Evolutionary conservation across 1,139 yeast species (phyloP).

Genomic region (Hemisphaericaspora lyxosophila): DNA sequence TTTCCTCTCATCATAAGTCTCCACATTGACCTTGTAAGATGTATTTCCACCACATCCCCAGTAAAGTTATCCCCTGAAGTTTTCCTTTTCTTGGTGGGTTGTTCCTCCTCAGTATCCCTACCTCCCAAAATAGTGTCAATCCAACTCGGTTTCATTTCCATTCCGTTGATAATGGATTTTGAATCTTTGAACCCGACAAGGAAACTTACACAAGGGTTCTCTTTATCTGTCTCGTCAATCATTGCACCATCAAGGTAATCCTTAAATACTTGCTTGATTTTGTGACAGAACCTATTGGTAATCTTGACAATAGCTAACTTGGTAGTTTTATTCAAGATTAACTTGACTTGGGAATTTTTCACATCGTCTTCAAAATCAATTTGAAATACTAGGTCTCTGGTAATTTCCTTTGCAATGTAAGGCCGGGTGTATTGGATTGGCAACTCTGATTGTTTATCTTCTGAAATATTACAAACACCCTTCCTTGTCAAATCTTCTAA

Average conservation of each 20-base stretch:
- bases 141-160: conserved; percentile 39
- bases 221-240: conserved; percentile 18
- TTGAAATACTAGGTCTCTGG: conserved; percentile 57
- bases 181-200: conserved; percentile 30
- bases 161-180: conserved; percentile 35
- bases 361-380: conserved; percentile 30
- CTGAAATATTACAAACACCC: conserved; percentile 36
- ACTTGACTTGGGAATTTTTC: conserved; percentile 25
- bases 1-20: conserved; percentile 27
- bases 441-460: conserved; percentile 18
- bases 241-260: conserved; percentile 22
- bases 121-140: conserved; percentile 26
- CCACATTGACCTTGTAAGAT: conserved; percentile 36
- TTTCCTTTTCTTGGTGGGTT: conserved; percentile 5
- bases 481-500: conserved; percentile 46
- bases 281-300: conserved; percentile 24
- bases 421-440: conserved; percentile 58
- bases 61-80: conserved; percentile 13
- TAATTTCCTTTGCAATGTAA: conserved; percentile 37
- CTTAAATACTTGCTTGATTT: conserved; percentile 28
- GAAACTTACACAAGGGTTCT: conserved; percentile 20
- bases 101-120: conserved; percentile 4
- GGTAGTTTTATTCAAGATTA: conserved; percentile 29
- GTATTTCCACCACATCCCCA: conserved; percentile 40
- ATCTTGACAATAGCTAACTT: conserved; percentile 29